Conservation (phyloP, 1,139 yeast genomes). For the Ogataea hybrid region DNA sequence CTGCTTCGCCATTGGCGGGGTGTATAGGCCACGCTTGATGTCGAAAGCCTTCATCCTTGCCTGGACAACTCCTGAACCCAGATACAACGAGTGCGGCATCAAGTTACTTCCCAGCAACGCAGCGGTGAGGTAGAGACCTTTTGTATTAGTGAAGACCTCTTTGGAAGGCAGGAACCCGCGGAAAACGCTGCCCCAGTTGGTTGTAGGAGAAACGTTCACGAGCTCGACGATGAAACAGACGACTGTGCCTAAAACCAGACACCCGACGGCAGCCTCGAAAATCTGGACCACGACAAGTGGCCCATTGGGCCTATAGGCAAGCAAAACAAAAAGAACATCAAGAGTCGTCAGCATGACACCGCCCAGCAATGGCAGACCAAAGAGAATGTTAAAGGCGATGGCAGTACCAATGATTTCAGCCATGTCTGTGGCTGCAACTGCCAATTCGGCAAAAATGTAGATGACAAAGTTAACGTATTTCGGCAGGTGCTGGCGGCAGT, state of each 20-base stretch:
- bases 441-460: conserved; percentile 77
- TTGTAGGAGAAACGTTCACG: conserved; percentile 53
- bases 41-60: conserved; percentile 85
- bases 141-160: conserved; percentile 61
- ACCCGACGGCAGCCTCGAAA: conserved; percentile 79
- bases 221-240: conserved; percentile 82
- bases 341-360: conserved; percentile 83
- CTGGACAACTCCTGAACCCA: conserved; percentile 93
- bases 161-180: conserved; percentile 80
- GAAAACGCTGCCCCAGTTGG: conserved; percentile 38
- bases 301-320: conserved; percentile 89
- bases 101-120: conserved; percentile 97
- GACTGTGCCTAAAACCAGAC: conserved; percentile 78
- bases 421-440: conserved; percentile 88
- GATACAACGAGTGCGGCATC: conserved; percentile 93
- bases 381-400: conserved; percentile 78
- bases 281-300: conserved; percentile 74
- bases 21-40: conserved; percentile 55
- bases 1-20: conserved; percentile 28
- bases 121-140: conserved; percentile 81
- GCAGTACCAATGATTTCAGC: conserved; percentile 97
- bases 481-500: conserved; percentile 76
- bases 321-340: conserved; percentile 79
- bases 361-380: conserved; percentile 68
- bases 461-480: conserved; percentile 56